A percentile compares a stretch with the other conserved stretches of the same genome.
Evolutionary conservation across 768 basidiomycete genomes (phyloP).

Genomic region (Sporobolomyces roseus): DNA sequence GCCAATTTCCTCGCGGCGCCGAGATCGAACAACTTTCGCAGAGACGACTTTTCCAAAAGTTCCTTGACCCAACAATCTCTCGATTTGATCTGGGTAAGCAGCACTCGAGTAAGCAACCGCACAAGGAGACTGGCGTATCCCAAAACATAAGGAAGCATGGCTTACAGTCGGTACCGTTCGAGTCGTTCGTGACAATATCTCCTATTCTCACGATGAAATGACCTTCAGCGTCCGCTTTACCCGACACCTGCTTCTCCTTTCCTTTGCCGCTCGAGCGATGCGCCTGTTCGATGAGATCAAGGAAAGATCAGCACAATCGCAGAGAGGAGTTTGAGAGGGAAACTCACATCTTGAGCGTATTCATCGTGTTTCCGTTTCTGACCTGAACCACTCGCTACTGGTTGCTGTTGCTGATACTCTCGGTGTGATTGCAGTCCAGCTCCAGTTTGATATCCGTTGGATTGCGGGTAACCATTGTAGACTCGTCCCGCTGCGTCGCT

Average conservation of each 20-base stretch:
- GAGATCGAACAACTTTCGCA: constrained; percentile 53
- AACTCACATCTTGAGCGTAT: constrained; percentile 7
- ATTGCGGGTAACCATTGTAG: constrained; percentile 8
- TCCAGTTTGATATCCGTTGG: too few species aligned
- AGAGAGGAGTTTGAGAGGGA: background rate
- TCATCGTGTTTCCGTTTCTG: constrained; percentile 31
- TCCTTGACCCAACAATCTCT: constrained; percentile 86
- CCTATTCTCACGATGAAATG: constrained; percentile 94
- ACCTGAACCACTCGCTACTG: background rate
- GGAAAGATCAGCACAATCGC: background rate
- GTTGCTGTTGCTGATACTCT: background rate
- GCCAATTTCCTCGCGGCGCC: background rate
- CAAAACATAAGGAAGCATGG: constrained; percentile 10
- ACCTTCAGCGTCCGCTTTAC: constrained; percentile 96
- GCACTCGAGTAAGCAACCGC: too few species aligned
- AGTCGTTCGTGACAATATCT: constrained; percentile 68
- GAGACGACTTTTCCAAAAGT: constrained; percentile 99
- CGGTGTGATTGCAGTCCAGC: background rate
- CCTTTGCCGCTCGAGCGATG: constrained; percentile 6
- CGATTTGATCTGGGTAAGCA: constrained; percentile 85
- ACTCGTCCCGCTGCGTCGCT: constrained; percentile 21
- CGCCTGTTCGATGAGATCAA: background rate
- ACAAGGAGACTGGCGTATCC: too few species aligned
- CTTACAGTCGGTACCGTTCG: constrained; percentile 61
- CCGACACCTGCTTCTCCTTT: background rate